A percentile compares a stretch with the other conserved stretches of the same genome.
phyloP scores from a whole-genome alignment of 2,329 filamentous ascomycete genomes.

The Ceratocystis destructans region DNA sequence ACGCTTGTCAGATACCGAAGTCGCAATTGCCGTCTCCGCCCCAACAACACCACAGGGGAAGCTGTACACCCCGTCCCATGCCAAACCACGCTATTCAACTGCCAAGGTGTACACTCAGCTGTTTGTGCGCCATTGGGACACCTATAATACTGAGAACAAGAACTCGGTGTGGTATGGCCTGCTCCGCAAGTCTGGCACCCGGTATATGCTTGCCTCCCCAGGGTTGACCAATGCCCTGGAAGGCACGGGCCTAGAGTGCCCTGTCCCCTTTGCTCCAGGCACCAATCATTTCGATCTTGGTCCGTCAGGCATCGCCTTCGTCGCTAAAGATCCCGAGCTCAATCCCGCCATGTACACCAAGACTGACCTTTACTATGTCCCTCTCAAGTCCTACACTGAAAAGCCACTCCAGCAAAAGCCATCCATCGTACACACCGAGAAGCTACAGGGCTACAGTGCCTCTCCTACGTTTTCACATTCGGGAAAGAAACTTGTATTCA shows the following conservation, averaged over 20 bases:
- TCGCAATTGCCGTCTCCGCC: conserved; percentile 47
- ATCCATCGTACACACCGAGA: conserved; percentile 39
- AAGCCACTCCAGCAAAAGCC: conserved; percentile 31
- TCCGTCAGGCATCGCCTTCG: conserved; percentile 51
- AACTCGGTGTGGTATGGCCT: conserved; percentile 62
- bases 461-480: conserved; percentile 61
- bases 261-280: conserved; percentile 66
- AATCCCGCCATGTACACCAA: conserved; percentile 66
- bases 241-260: conserved; percentile 46
- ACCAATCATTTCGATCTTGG: conserved; percentile 68
- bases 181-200: conserved; percentile 29
- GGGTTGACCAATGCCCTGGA: conserved; percentile 51
- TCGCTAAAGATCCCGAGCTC: conserved; percentile 58
- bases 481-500: conserved; percentile 58
- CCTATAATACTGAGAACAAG: conserved; percentile 54
- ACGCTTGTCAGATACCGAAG: conserved; percentile 34
- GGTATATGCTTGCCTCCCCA: conserved; percentile 31
- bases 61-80: conserved; percentile 51
- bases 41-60: conserved; percentile 54
- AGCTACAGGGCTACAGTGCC: conserved; percentile 50
- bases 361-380: conserved; percentile 63
- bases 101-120: conserved; percentile 60
- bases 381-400: conserved; percentile 44
- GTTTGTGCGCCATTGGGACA: conserved; percentile 74
- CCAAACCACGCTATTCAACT: conserved; percentile 45